These are phyloP conservation scores for Gossypium arboreum DNA, from an alignment of 345 rosid species.

Conservation along the genomic window DNA sequence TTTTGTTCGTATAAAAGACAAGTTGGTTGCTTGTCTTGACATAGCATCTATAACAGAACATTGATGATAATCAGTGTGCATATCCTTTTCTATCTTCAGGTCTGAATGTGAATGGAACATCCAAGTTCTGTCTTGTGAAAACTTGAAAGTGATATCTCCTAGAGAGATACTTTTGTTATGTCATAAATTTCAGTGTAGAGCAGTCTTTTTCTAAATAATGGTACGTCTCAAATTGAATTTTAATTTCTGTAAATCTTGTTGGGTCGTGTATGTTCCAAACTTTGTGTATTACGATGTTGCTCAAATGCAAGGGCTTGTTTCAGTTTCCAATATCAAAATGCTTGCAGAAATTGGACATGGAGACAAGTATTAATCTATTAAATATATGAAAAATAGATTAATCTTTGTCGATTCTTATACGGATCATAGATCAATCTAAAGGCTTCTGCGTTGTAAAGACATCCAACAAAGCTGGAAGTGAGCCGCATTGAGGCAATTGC, in stretches of 20 bases:
- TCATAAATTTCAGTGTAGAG: neutral
- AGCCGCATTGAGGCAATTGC: neutral
- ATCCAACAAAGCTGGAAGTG: neutral
- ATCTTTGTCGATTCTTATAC: too few species aligned
- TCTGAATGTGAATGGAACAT: neutral
- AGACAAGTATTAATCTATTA: too few species aligned
- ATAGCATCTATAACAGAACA: neutral
- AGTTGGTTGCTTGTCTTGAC: neutral
- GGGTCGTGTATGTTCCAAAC: too few species aligned
- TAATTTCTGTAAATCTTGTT: neutral
- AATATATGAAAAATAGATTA: too few species aligned
- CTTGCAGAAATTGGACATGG: too few species aligned
- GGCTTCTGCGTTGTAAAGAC: neutral
- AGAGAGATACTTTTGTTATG: neutral
- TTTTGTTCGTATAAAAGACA: too few species aligned
- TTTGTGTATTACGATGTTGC: neutral
- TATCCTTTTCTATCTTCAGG: neutral
- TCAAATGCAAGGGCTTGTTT: neutral
- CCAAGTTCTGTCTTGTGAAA: neutral
- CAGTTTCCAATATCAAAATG: neutral
- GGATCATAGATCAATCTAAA: neutral
- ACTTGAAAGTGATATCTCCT: conserved; percentile 1
- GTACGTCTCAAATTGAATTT: neutral
- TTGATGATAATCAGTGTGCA: neutral
- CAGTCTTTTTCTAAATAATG: neutral